Evolutionary conservation across 2,329 filamentous ascomycete genomes (phyloP), one percentile per base, ranked within the genome.

Genomic region (Phaeosphaeriaceae sp.): DNA sequence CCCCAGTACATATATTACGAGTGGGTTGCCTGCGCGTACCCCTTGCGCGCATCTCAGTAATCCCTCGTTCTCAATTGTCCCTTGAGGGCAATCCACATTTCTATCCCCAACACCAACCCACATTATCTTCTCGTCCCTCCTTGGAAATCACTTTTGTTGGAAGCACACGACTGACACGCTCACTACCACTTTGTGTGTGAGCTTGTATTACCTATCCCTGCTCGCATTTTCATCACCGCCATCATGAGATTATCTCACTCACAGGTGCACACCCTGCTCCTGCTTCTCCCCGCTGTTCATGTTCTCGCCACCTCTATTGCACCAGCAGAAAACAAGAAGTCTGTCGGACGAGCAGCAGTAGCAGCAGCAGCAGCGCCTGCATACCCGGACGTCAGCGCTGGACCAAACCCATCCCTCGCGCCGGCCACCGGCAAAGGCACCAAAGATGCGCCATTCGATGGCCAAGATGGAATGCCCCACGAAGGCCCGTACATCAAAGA

Each of bases 391-490:
- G 43, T 48, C 54, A 63, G 50, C 54, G 57, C 52, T 38, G 53
- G 57, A 21, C 58, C 59, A 29, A 52, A 63, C 34, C 52, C 59
- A 12, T 60, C 67, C 29, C 59, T 53, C 12, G 51, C 61, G 44
- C 54, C 71, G 2, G 42, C 61, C 2, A 49, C 68, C 4, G 63
- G 48, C 2, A 73, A 75, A 51, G 85, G 84, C 44, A 87, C 85
- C 42, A 92, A 92, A 71, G 87, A 94, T 77, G 90, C 89, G 47
- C 93, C 93, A 0, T 87, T 97, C 16, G 94, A 97, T 71, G 92
- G 92, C 37, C 88, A 89, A 64, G 94, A 97, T 76, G 94, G 94
- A 39, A 94, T 92, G 76, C 94, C 94, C 38, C 93, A 97, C 70
- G 85, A 87, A 16, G 94, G 94, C 1, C 94, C 94, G 2, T 87